phyloP scores from a whole-genome alignment of 306 rosid species.

The Aeschynomene evenia region DNA sequence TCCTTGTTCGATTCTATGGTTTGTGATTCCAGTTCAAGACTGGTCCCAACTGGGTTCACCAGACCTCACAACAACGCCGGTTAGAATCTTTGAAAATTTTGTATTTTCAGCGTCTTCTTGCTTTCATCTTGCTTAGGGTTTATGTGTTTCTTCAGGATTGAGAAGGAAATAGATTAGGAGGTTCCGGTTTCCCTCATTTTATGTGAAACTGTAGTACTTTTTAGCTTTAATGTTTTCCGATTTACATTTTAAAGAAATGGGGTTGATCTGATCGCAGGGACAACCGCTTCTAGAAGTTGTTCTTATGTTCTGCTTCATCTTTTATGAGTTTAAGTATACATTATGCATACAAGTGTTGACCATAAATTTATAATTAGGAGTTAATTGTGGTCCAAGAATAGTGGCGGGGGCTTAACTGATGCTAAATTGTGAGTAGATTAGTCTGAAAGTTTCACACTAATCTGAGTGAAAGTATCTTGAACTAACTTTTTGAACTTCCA shows the following conservation, averaged over 20 bases:
- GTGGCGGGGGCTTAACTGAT: neutral
- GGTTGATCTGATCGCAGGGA: neutral
- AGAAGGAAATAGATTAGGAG: neutral
- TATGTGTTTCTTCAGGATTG: neutral
- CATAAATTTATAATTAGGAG: neutral
- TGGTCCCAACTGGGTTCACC: conserved; percentile 56
- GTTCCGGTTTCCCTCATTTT: neutral
- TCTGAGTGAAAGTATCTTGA: neutral
- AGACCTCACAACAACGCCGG: conserved; percentile 53
- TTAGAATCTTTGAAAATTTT: conserved; percentile 26
- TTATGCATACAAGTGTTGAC: neutral
- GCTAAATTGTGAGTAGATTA: neutral
- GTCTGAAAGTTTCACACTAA: neutral
- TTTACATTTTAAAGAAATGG: neutral
- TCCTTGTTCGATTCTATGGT: conserved; percentile 57
- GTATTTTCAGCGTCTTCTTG: neutral
- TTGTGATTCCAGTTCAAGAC: conserved; percentile 55
- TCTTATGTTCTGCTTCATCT: neutral
- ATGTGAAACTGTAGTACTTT: neutral
- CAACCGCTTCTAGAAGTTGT: neutral
- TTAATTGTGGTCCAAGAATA: conserved; percentile 18
- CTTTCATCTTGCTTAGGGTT: neutral
- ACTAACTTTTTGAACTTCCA: neutral
- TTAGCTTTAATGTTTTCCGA: neutral
- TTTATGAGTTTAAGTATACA: no score